phyloP scores from a whole-genome alignment of 129 eudicot genomes.

The Pittosporum tobira region DNA sequence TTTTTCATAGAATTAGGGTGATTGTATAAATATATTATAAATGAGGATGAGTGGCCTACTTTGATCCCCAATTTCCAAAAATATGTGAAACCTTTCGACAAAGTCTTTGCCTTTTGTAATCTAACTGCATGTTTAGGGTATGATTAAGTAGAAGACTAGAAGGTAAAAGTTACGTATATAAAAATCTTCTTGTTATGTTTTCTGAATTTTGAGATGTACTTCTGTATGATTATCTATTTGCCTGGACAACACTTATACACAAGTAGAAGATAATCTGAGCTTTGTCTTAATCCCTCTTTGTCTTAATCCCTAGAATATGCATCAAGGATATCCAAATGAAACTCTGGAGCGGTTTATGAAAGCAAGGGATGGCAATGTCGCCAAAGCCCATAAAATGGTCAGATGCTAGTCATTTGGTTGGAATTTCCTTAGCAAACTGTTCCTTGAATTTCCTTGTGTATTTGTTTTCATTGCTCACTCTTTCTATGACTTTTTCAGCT shows the following conservation, averaged over 20 bases:
- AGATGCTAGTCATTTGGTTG: conserved; percentile 18
- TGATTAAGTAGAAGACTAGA: background rate
- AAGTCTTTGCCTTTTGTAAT: background rate
- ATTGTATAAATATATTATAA: too few relatives aligned
- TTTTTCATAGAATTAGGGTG: background rate
- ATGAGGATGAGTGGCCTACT: too few relatives aligned
- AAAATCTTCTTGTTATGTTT: background rate
- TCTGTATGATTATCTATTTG: background rate
- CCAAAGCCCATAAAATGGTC: conserved; percentile 84
- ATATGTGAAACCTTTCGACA: background rate
- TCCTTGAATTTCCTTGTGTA: conserved; percentile 19
- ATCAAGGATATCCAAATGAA: conserved; percentile 76
- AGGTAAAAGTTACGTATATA: background rate
- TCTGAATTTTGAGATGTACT: background rate
- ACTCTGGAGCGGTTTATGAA: conserved; percentile 61
- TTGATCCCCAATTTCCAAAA: too few relatives aligned
- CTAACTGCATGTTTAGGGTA: background rate
- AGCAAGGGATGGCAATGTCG: conserved; percentile 91
- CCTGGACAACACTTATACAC: background rate
- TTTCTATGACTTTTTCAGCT: conserved; percentile 49
- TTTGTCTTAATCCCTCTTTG: too few relatives aligned
- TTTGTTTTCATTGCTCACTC: conserved; percentile 9
- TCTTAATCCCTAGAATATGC: conserved; percentile 55
- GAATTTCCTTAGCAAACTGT: conserved; percentile 12
- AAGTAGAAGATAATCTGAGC: background rate